phyloP scores from a whole-genome alignment of 2,329 filamentous ascomycete species.

The Colletotrichum chrysophilum region DNA sequence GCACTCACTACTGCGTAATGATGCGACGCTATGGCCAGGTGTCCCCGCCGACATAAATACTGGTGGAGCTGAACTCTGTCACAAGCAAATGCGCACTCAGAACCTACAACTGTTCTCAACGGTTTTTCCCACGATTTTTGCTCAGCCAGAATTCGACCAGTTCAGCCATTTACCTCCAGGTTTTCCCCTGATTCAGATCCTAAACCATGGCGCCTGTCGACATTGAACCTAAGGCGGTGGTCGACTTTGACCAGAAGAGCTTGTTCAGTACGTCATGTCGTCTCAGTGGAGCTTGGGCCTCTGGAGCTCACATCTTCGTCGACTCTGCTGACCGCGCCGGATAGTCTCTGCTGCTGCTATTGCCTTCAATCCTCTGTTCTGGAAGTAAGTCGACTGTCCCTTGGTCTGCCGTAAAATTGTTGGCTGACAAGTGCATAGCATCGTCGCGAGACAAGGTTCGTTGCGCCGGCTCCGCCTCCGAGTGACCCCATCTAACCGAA shows the following conservation, averaged over 20 bases:
- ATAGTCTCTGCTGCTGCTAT: slow-evolving; percentile 83
- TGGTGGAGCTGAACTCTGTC: slow-evolving; percentile 16
- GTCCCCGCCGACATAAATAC: slow-evolving; percentile 15
- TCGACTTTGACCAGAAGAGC: slow-evolving; percentile 72
- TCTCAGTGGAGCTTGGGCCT: slow-evolving; percentile 15
- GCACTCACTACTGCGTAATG: slow-evolving; percentile 9
- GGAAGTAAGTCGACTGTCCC: slow-evolving; percentile 78
- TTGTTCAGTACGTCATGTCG: slow-evolving; percentile 61
- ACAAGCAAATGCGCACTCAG: slow-evolving; percentile 4
- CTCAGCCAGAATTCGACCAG: not conserved
- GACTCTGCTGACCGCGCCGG: slow-evolving; percentile 7
- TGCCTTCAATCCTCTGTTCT: slow-evolving; percentile 97
- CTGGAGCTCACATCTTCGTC: not conserved
- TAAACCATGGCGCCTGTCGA: slow-evolving; percentile 42
- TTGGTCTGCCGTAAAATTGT: slow-evolving; percentile 9
- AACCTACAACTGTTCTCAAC: slow-evolving; percentile 15
- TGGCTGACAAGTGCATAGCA: slow-evolving; percentile 58
- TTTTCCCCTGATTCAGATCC: not conserved
- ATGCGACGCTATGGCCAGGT: slow-evolving; percentile 22
- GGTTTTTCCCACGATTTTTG: slow-evolving; percentile 2
- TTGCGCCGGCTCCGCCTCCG: not conserved
- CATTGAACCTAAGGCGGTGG: slow-evolving; percentile 45
- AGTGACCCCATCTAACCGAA: slow-evolving; percentile 7
- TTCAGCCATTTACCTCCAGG: not conserved
- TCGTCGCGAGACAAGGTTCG: slow-evolving; percentile 81